Percentiles rank a stretch among this genome's conserved stretches.
These are phyloP conservation scores for Abeoforma whisleri DNA, from an alignment of 78 protist genomes.

Conservation along the genomic window DNA sequence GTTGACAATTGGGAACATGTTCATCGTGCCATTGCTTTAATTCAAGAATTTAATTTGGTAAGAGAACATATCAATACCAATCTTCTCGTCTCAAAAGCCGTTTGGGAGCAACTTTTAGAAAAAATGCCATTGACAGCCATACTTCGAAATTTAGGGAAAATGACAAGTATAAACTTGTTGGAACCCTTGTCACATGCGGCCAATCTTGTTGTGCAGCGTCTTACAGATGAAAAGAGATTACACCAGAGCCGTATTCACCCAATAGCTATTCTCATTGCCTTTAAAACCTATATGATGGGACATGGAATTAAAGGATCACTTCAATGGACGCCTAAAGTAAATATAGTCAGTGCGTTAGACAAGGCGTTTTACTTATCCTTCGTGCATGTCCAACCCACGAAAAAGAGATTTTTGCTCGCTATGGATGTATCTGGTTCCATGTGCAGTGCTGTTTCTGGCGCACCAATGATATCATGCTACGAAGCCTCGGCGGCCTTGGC, in stretches of 20 bases:
- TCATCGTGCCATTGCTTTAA: not conserved
- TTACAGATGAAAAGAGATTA: not conserved
- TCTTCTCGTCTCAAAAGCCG: not conserved
- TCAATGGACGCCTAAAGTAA: not conserved
- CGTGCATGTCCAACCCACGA: constrained; percentile 21
- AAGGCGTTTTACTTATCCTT: not conserved
- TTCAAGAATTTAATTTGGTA: not conserved
- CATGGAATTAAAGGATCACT: not conserved
- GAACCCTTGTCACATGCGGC: not conserved
- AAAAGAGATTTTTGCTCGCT: not conserved
- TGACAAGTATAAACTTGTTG: constrained; percentile 9
- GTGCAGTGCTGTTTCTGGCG: not conserved
- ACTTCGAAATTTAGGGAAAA: constrained; percentile 9
- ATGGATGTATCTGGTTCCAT: constrained; percentile 45
- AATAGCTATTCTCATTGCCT: constrained; percentile 10
- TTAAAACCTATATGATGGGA: not conserved
- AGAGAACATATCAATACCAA: not conserved
- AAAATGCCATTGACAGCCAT: constrained; percentile 39
- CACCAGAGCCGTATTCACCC: constrained; percentile 33
- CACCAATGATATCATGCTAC: not conserved
- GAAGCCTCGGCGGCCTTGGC: constrained; percentile 36
- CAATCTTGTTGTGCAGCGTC: not conserved
- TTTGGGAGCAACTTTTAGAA: constrained; percentile 25
- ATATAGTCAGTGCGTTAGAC: not conserved
- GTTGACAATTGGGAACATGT: no score